Base-by-base conservation (phyloP, 176 grass and related monocot species). In the Tuctoria greenei region DNA sequence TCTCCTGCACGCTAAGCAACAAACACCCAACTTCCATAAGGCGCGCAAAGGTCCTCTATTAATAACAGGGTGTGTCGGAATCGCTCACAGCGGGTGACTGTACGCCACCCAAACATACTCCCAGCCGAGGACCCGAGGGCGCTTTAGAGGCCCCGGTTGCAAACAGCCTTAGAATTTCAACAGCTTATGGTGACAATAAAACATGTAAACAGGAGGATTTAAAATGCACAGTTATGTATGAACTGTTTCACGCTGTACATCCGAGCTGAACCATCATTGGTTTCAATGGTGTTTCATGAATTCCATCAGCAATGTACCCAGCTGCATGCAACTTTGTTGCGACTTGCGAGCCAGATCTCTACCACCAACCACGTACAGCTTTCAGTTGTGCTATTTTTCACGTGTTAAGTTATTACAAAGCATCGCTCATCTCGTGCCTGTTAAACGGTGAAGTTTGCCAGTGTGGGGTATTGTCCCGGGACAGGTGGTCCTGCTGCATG, bases 271-370 rank as follows among this genome's bases (percentile, higher is more conserved):
- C 26, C 36, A 69, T 67, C 40, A 67, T 43, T 62, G 2, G 61
- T 78, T 60, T 56, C 38, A 34, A 34, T 64, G 23, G 24, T 72
- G 18, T 72, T 61, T 73, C 57, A 60, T 60, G 49, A 83, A 78
- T 47, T 21, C 62, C 64, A 35, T 20, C 46, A 20, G 81, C 39
- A 70, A 49, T 24, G 69, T 31, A 88, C 28, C 81, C 56, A 64
- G 70, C 76, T 84, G 54, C 46, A 63, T 69, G 86, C 86, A 88
- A 88, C 86, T 88, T 88, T 63, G 86, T 83, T 75, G 86, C 86
- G 7, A 64, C 21, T 64, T 64, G 57, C 13, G 4, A 80, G 71
- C 81, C 50, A 39, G 75, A 75, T 69, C 55, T 79, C 81, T 79
- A 69, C 63, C 20, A 26, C 5, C 45, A 50, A 23, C 63, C 38